Conservation (phyloP, 2,329 filamentous ascomycete species). For the Fusarium sp. region DNA sequence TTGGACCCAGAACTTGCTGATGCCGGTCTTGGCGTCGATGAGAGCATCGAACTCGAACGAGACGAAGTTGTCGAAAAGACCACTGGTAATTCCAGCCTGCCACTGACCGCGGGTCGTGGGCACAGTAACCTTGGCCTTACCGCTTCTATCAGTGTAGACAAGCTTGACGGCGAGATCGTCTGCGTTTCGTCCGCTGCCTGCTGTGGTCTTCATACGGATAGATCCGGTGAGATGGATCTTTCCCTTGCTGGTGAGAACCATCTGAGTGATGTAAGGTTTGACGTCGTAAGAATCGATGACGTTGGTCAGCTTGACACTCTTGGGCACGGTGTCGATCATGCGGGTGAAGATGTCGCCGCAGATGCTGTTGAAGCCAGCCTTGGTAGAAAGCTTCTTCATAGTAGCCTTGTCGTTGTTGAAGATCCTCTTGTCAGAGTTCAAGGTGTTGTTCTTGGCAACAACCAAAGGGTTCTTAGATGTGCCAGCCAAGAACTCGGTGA, state of each 20-base stretch:
- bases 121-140: slow-evolving; percentile 18
- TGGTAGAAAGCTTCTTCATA: slow-evolving; percentile 53
- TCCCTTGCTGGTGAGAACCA: slow-evolving; percentile 48
- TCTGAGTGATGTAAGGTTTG: slow-evolving; percentile 50
- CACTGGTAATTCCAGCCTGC: slow-evolving; percentile 38
- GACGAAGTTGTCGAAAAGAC: slow-evolving; percentile 44
- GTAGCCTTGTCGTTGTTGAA: slow-evolving; percentile 62
- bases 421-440: slow-evolving; percentile 59
- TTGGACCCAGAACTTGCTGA: slow-evolving; percentile 52
- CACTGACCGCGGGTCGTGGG: background rate
- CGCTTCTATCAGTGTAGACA: slow-evolving; percentile 21
- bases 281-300: slow-evolving; percentile 49
- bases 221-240: slow-evolving; percentile 46
- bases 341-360: slow-evolving; percentile 50
- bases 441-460: slow-evolving; percentile 54
- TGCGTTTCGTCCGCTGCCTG: slow-evolving; percentile 34
- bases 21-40: slow-evolving; percentile 44
- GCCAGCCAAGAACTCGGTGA: slow-evolving; percentile 59
- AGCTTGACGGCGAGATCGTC: slow-evolving; percentile 45
- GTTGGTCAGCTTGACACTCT: slow-evolving; percentile 48
- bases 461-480: slow-evolving; percentile 60
- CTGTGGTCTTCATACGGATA: slow-evolving; percentile 42
- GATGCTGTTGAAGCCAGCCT: slow-evolving; percentile 54
- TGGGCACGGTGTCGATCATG: slow-evolving; percentile 56
- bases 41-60: slow-evolving; percentile 51